These are phyloP conservation scores for Chalaropsis thielavioides DNA, from an alignment of 2,329 filamentous ascomycete genomes.

Conservation along the genomic window DNA sequence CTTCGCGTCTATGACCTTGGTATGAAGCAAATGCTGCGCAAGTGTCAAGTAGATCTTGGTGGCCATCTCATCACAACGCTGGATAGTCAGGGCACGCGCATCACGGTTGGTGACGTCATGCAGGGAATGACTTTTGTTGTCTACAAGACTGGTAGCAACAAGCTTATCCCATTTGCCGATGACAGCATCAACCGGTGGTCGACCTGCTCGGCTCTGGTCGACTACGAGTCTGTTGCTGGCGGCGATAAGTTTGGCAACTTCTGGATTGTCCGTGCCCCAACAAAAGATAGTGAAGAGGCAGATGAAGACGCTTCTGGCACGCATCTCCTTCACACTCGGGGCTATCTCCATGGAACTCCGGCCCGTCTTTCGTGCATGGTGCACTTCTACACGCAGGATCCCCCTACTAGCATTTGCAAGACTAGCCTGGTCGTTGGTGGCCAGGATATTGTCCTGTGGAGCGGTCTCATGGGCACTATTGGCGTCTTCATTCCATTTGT, in stretches of 20 bases:
- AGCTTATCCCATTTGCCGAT: conserved; percentile 83
- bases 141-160: conserved; percentile 85
- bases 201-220: conserved; percentile 80
- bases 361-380: conserved; percentile 73
- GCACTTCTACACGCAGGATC: conserved; percentile 83
- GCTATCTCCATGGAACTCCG: conserved; percentile 78
- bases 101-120: conserved; percentile 82
- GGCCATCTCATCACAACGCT: conserved; percentile 76
- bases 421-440: conserved; percentile 82
- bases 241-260: conserved; percentile 97
- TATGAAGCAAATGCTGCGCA: conserved; percentile 81
- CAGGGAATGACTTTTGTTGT: conserved; percentile 86
- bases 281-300: conserved; percentile 73
- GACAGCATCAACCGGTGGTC: conserved; percentile 85
- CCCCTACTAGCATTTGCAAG: conserved; percentile 81
- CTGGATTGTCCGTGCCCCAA: conserved; percentile 77
- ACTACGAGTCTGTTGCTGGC: conserved; percentile 90
- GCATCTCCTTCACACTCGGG: conserved; percentile 78
- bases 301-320: conserved; percentile 82
- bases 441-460: conserved; percentile 83
- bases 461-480: conserved; percentile 84
- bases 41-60: conserved; percentile 67
- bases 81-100: conserved; percentile 78
- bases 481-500: conserved; percentile 87
- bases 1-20: conserved; percentile 86